phyloP scores from a whole-genome alignment of 495 filamentous ascomycete genomes.

The Neurospora pannonica region DNA sequence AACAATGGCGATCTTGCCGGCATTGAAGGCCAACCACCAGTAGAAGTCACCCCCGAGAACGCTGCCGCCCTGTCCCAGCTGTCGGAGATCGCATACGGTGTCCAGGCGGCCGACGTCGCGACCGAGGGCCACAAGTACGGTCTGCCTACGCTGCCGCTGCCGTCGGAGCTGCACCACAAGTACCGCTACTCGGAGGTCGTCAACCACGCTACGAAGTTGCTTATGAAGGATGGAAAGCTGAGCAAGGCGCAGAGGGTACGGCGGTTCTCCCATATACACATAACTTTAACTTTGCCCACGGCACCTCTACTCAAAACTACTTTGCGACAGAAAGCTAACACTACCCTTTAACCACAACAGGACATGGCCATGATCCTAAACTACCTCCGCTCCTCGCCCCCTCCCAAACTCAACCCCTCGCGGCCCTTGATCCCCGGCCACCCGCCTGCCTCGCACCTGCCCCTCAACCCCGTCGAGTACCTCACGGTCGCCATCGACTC shows the following conservation, averaged over 20 bases:
- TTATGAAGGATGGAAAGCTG: slow-evolving; percentile 87
- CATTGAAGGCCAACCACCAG: slow-evolving; percentile 16
- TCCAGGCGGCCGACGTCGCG: slow-evolving; percentile 16
- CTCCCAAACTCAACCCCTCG: slow-evolving; percentile 58
- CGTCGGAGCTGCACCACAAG: slow-evolving; percentile 53
- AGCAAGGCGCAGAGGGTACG: slow-evolving; percentile 71
- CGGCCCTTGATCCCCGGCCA: slow-evolving; percentile 63
- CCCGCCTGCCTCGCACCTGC: slow-evolving; percentile 64
- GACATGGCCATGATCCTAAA: slow-evolving; percentile 80
- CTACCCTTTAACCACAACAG: slow-evolving; percentile 31
- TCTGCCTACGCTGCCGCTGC: slow-evolving; percentile 55
- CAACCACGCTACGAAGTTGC: slow-evolving; percentile 73
- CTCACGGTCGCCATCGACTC: slow-evolving; percentile 89
- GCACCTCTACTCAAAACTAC: neutral
- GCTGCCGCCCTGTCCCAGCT: slow-evolving; percentile 27
- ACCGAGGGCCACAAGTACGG: slow-evolving; percentile 62
- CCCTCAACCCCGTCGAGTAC: slow-evolving; percentile 67
- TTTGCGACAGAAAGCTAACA: slow-evolving; percentile 1
- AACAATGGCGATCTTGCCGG: slow-evolving; percentile 5
- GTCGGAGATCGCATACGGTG: slow-evolving; percentile 22
- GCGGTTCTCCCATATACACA: slow-evolving; percentile 6
- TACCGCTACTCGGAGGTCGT: slow-evolving; percentile 75
- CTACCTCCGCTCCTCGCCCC: slow-evolving; percentile 72
- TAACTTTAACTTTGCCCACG: neutral
- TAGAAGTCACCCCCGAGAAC: slow-evolving; percentile 17